Base-by-base conservation (phyloP, 2,329 filamentous ascomycete genomes). In the Lachnellula cervina region DNA sequence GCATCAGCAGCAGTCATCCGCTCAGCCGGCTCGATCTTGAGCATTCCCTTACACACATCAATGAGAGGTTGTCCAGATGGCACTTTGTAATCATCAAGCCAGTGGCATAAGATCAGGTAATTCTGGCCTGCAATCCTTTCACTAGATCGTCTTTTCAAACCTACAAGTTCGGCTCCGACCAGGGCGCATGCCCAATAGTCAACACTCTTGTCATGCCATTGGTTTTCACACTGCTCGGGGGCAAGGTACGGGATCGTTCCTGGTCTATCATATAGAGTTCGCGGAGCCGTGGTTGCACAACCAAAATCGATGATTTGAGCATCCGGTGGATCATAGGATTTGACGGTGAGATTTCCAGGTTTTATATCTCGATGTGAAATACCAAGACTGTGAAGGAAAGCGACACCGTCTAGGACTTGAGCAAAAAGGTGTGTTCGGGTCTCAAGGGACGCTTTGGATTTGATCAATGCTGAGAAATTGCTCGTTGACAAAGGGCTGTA, bases 181-280 rank as follows among this genome's bases (percentile, higher is more conserved):
- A 62, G 35, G 21, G 58, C 60, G 50, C 46, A 52, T 28, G 61
- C 59, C 61, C 59, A 63, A 23, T 60, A 58, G 49, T 63, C 59
- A 13, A 63, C 61, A 13, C 32, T 45, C 17, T 40, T 45, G 7
- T 46, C 56, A 35, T 63, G 57, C 34, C 49, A 59, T 47, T 55
- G 17, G 2, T 55, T 56, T 14, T 59, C 55, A 19, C 35, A 34
- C 43, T 62, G 57, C 49, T 64, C 62, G 23, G 60, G 62, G 13
- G 62, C 62, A n/a, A 62, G 45, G 42, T 64, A 64, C n/a, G 62
- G 56, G 8, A 64, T 56, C 3, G 62, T 64, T 7, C 62, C 62
- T 19, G 57, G 57, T 8, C 51, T 50, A 40, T 64, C 60, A 23
- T 64, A 62, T n/a, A 61, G 35, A 34, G 54, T 60, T 1, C n/a